A percentile compares a stretch with the other conserved stretches of the same genome.
phyloP scores from a whole-genome alignment of 192 early-diverging fungal genomes.

The Coemansia sp. region DNA sequence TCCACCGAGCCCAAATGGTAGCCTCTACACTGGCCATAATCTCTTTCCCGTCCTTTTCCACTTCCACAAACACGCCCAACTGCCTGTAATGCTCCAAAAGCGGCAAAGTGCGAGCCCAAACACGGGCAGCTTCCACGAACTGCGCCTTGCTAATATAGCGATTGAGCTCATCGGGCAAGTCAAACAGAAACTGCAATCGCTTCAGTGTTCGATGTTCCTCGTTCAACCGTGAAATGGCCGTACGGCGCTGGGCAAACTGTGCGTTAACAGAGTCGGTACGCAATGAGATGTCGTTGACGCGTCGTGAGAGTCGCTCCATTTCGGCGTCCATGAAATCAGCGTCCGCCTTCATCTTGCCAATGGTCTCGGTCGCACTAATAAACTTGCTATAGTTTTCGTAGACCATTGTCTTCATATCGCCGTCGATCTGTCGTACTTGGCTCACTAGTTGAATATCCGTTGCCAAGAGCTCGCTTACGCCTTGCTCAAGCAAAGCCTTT shows the following conservation, averaged over 20 bases:
- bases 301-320: slow-evolving; percentile 72
- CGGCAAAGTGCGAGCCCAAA: slow-evolving; percentile 70
- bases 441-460: slow-evolving; percentile 56
- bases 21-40: slow-evolving; percentile 75
- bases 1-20: slow-evolving; percentile 59
- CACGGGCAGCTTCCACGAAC: slow-evolving; percentile 76
- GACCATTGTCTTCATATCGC: slow-evolving; percentile 96
- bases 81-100: slow-evolving; percentile 79
- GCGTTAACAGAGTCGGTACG: slow-evolving; percentile 58
- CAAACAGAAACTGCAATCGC: slow-evolving; percentile 88
- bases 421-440: slow-evolving; percentile 88
- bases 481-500: slow-evolving; percentile 69
- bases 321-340: slow-evolving; percentile 86
- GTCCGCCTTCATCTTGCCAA: slow-evolving; percentile 82
- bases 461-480: slow-evolving; percentile 69
- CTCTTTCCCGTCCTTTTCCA: slow-evolving; percentile 77
- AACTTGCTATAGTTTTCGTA: slow-evolving; percentile 99
- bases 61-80: slow-evolving; percentile 75
- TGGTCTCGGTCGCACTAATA: slow-evolving; percentile 92
- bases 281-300: slow-evolving; percentile 67
- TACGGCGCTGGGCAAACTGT: slow-evolving; percentile 66
- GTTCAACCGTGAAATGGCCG: slow-evolving; percentile 73
- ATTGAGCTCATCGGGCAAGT: slow-evolving; percentile 76
- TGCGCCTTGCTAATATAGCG: slow-evolving; percentile 60
- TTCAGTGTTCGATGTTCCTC: slow-evolving; percentile 73